Evolutionary conservation across 192 early-diverging fungal species (phyloP).

Genomic region (Entomortierella beljakovae): DNA sequence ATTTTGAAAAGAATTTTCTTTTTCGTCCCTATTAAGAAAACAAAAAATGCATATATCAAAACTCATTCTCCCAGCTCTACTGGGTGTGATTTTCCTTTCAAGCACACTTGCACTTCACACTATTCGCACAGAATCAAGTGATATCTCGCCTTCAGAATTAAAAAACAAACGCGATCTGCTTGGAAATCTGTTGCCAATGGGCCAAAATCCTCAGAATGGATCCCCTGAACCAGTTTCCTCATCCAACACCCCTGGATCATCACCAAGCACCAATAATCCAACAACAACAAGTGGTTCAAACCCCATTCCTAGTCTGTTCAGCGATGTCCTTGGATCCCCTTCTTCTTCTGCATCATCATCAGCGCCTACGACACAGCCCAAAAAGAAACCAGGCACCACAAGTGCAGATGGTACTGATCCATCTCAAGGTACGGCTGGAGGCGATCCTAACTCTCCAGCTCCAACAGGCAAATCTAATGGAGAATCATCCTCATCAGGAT

Average conservation of each 20-base stretch:
- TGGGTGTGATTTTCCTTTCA: background rate
- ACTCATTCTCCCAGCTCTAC: background rate
- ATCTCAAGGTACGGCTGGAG: background rate
- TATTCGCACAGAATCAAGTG: background rate
- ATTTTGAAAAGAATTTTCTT: background rate
- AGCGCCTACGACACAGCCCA: background rate
- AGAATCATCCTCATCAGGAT: background rate
- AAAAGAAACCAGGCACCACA: background rate
- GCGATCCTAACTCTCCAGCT: background rate
- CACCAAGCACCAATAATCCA: background rate
- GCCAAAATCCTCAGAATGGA: background rate
- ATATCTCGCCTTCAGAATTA: background rate
- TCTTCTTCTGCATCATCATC: background rate
- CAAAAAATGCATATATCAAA: background rate
- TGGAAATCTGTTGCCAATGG: background rate
- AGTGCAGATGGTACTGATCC: background rate
- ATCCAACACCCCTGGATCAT: background rate
- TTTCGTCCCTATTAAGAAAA: background rate
- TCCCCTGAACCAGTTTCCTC: background rate
- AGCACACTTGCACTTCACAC: background rate
- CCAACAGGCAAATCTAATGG: background rate
- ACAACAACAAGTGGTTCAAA: background rate
- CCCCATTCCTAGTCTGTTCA: background rate
- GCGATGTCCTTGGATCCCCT: background rate
- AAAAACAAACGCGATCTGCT: constrained; percentile 1